Conservation (phyloP, 805 yeast species). For the Sungouiella thailandica region DNA sequence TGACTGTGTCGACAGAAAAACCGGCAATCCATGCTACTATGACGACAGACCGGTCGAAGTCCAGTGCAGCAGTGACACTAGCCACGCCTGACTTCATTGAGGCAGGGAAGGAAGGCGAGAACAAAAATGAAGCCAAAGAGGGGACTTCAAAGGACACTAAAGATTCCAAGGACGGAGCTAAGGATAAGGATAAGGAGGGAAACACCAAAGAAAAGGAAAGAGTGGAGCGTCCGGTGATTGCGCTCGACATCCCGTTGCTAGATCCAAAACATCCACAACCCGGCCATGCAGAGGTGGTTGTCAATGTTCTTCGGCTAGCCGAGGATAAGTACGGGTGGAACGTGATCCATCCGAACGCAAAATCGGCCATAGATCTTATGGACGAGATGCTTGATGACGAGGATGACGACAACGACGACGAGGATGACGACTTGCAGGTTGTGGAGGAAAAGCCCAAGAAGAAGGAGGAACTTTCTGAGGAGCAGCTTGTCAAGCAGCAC, state of each 20-base stretch:
- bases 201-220: conserved; percentile 9
- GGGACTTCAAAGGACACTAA: conserved; percentile 2
- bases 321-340: conserved; percentile 85
- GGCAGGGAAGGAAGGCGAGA: conserved; percentile 2
- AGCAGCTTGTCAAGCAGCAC: conserved; percentile 42
- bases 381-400: conserved; percentile 49
- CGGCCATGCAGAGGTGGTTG: conserved; percentile 58
- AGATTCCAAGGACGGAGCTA: not conserved
- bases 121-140: not conserved
- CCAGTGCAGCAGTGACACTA: conserved; percentile 5
- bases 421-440: conserved; percentile 24
- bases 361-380: conserved; percentile 50
- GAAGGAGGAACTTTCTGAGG: conserved; percentile 29
- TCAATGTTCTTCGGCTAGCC: conserved; percentile 68
- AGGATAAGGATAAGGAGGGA: not conserved
- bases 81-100: conserved; percentile 18
- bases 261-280: conserved; percentile 45
- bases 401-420: conserved; percentile 41
- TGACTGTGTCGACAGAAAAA: conserved; percentile 9
- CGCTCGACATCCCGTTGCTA: conserved; percentile 48
- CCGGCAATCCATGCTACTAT: conserved; percentile 17
- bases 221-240: conserved; percentile 42
- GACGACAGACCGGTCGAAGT: conserved; percentile 19
- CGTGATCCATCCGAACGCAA: conserved; percentile 60
- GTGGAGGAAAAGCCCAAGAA: conserved; percentile 16